Base-by-base conservation (phyloP, 176 grass and related monocot species). In the Carex pumila region DNA sequence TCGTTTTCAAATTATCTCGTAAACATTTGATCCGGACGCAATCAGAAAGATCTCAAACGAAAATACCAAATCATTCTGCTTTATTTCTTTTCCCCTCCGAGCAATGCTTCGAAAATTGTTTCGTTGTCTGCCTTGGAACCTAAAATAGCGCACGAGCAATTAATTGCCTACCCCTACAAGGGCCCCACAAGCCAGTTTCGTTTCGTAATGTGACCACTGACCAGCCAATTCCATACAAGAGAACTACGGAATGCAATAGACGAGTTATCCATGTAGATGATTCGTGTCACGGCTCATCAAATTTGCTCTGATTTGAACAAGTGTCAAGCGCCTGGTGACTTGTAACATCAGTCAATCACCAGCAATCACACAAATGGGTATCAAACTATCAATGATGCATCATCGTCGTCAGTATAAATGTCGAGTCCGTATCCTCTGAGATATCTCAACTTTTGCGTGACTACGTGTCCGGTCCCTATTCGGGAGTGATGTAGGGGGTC, bases 51-150 rank as follows among this genome's bases (percentile, higher is more conserved):
- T 49, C 9, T 59, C 57, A 59, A 70, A 32, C 29, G 30, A 49
- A 32, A 70, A 70, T 69, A 70, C 8, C 25, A 70, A 70, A 32
- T 70, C 65, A 70, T 31, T 49, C 11, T 49, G 45, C 45, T 49
- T 49, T 49, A 49, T 49, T 9, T 10, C 9, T 10, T 49, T 49
- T 49, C 45, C 8, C 5, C 12, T 14, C 29, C 5, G 6, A 29
- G 19, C 12, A 78, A 56, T 78, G 73, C 73, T 78, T 78, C 49
- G 47, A 29, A 56, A 56, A 31, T 78, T 56, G 73, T 78, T 78
- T 21, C 56, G 25, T 25, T 41, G 32, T 2, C n/a, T 43, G 29
- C 29, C 54, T 80, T 13, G 77, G 77, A 58, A 80, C 54, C 77
- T 36, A 14, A 58, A 58, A 60, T 61, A 80, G 3, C 52, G 54